Base-by-base conservation (phyloP, 2,329 filamentous ascomycete genomes). In the Lachnellula suecica region DNA sequence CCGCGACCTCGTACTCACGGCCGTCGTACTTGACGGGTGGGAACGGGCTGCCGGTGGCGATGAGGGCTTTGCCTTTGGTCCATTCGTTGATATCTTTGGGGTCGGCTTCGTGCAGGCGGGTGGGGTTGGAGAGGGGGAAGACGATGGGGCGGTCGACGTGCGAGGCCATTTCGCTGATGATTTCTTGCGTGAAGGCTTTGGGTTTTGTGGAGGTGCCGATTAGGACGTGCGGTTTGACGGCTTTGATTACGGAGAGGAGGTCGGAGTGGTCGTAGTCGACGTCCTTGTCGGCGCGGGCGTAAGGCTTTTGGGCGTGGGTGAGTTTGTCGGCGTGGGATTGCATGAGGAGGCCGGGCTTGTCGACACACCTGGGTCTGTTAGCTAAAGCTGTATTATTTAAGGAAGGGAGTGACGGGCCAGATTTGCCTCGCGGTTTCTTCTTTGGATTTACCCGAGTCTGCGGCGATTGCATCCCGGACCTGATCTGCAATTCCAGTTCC, bases 401-500 rank as follows among this genome's bases (percentile, higher is more conserved):
- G 17, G 6, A 34, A 13, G 15, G 10, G n/a, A 35, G 2, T 6
- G 15, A 29, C 37, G 40, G 11, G 15, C 86, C 87, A 96, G 35
- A 96, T 92, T 57, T 93, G 88, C 64, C 84, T 83, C 1, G 81
- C 76, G 0, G 89, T 89, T n/a, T 91, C 87, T n/a, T 87, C 79
- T 55, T 84, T 87, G 29, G 77, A 79, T 53, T 88, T 86, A 2
- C 74, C 72, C 2, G 80, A 79, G 61, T 91, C 83, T 0, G 86
- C 75, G 0, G 83, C 83, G 49, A 96, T 92, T 0, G 90, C 88
- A 61, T 93, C 89, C 15, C 85, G 77, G 5, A 96, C 82, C 64
- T 95, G 89, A 60, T 95, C 90, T 2, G 91, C 91, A 50, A 96
- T 95, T 2, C 91, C 91, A 0, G 86, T 89, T 1, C 90, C 90